These are phyloP conservation scores for Aspergillus uvarum DNA, from an alignment of 2,329 filamentous ascomycete genomes.

Conservation along the genomic window DNA sequence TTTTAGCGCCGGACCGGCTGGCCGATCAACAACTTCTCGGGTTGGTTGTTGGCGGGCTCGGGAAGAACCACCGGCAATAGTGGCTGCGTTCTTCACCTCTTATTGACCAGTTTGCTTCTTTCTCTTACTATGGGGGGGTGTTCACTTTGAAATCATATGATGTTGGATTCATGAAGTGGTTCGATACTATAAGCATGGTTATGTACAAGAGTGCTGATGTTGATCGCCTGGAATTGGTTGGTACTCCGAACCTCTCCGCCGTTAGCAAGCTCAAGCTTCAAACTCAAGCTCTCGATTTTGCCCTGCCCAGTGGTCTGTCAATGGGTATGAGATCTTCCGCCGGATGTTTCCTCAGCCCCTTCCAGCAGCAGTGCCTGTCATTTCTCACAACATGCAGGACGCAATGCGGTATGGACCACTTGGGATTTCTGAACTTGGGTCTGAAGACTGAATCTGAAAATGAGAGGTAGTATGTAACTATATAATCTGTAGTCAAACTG, in stretches of 20 bases:
- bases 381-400: neutral
- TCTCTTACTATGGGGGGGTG: neutral
- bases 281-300: too few relatives aligned
- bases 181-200: too few relatives aligned
- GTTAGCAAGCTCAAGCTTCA: neutral
- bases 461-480: too few relatives aligned
- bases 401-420: neutral
- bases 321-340: neutral
- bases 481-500: too few relatives aligned
- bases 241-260: too few relatives aligned
- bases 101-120: too few relatives aligned
- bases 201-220: too few relatives aligned
- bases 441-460: too few relatives aligned
- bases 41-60: neutral
- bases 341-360: neutral
- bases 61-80: neutral
- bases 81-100: neutral
- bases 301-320: neutral
- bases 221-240: too few relatives aligned
- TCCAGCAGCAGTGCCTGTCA: neutral
- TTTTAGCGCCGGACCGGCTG: conserved; percentile 12
- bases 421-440: too few relatives aligned
- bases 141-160: too few relatives aligned
- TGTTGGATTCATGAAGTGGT: too few relatives aligned
- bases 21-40: conserved; percentile 17